These are phyloP conservation scores for Epichloe gansuensis DNA, from an alignment of 2,329 filamentous ascomycete species.

Conservation along the genomic window DNA sequence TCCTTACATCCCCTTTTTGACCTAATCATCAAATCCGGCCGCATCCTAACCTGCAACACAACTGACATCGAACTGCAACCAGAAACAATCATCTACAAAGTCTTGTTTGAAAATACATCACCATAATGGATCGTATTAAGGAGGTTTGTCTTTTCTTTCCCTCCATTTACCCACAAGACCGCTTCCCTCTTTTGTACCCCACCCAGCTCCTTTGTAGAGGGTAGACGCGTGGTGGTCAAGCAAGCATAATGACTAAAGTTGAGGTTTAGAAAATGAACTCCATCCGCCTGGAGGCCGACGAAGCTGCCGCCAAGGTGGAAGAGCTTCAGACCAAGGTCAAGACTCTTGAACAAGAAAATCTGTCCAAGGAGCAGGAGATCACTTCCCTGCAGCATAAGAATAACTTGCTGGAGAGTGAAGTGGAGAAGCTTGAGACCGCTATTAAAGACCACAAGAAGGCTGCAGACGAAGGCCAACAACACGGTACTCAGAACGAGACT, in stretches of 20 bases:
- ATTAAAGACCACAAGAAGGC: conserved; percentile 82
- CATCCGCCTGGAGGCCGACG: conserved; percentile 89
- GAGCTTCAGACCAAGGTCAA: conserved; percentile 84
- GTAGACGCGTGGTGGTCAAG: conserved; percentile 3
- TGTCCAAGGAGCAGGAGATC: conserved; percentile 96
- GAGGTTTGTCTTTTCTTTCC: conserved; percentile 50
- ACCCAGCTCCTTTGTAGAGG: conserved; percentile 11
- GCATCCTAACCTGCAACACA: conserved; percentile 22
- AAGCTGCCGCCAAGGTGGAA: conserved; percentile 67
- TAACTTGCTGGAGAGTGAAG: conserved; percentile 74
- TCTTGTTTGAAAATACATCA: conserved; percentile 9
- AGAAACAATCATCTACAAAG: not conserved
- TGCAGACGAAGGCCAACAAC: conserved; percentile 72
- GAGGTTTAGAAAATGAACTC: conserved; percentile 72
- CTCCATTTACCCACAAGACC: not conserved
- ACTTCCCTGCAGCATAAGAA: conserved; percentile 95
- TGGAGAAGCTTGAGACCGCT: conserved; percentile 79
- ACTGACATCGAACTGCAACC: conserved; percentile 13
- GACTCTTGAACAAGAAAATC: conserved; percentile 83
- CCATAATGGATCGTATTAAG: conserved; percentile 78
- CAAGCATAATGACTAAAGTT: conserved; percentile 6
- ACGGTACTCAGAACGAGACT: conserved; percentile 78
- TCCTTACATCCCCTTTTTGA: conserved; percentile 18
- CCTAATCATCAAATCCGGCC: conserved; percentile 19
- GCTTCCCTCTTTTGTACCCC: conserved; percentile 19